Conservation (phyloP, 2,329 filamentous ascomycete genomes). For the Claviceps sp. region DNA sequence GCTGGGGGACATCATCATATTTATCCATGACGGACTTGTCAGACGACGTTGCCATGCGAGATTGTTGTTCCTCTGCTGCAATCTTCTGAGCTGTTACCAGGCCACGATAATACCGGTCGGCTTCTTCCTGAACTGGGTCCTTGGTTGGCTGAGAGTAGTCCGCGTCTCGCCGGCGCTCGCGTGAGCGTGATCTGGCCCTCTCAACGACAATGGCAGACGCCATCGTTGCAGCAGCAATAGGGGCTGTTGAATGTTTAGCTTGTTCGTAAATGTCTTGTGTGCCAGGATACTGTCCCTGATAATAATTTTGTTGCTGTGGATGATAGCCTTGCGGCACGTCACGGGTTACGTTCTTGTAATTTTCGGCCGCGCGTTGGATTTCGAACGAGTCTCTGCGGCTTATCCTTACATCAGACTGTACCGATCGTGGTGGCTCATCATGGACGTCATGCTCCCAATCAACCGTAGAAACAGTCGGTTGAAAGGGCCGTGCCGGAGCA, state of each 20-base stretch:
- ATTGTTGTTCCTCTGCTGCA: slow-evolving; percentile 38
- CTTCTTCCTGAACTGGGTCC: slow-evolving; percentile 41
- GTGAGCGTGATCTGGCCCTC: slow-evolving; percentile 22
- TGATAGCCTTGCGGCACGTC: slow-evolving; percentile 9
- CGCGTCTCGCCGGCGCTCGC: slow-evolving; percentile 19
- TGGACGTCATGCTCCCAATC: slow-evolving; percentile 40
- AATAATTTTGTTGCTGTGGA: slow-evolving; percentile 14
- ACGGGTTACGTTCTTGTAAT: slow-evolving; percentile 14
- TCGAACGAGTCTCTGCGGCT: slow-evolving; percentile 39
- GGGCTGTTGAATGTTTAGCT: slow-evolving; percentile 33
- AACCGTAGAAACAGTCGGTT: slow-evolving; percentile 38
- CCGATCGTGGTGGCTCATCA: slow-evolving; percentile 17
- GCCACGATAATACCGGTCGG: slow-evolving; percentile 44
- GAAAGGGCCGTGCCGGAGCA: slow-evolving; percentile 24
- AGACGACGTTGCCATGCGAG: slow-evolving; percentile 33
- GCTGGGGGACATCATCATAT: slow-evolving; percentile 28
- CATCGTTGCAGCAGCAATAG: slow-evolving; percentile 33
- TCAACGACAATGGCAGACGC: slow-evolving; percentile 32
- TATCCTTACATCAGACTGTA: slow-evolving; percentile 22
- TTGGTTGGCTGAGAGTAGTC: slow-evolving; percentile 15
- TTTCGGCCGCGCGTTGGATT: slow-evolving; percentile 22
- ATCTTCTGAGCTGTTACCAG: slow-evolving; percentile 39
- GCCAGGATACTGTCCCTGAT: slow-evolving; percentile 28
- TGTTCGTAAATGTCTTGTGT: slow-evolving; percentile 31
- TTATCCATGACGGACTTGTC: slow-evolving; percentile 42